phyloP scores from a whole-genome alignment of 148 eudicot species.

The Rhododendron williamsianum region DNA sequence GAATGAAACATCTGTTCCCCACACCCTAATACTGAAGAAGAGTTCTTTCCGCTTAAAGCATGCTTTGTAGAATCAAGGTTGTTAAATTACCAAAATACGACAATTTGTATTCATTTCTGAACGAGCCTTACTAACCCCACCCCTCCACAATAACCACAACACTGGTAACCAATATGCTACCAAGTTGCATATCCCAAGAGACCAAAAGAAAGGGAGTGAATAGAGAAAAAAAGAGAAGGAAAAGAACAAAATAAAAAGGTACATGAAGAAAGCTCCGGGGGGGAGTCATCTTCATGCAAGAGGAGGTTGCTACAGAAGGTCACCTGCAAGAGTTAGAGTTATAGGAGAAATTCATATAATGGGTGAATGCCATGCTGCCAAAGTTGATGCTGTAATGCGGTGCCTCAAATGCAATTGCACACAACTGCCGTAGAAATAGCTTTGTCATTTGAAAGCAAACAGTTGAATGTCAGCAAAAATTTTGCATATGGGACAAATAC shows the following conservation, averaged over 20 bases:
- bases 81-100: not conserved
- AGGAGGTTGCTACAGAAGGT: not conserved
- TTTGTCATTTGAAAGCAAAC: not conserved
- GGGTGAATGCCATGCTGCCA: not conserved
- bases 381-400: not conserved
- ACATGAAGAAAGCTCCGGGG: not conserved
- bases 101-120: not conserved
- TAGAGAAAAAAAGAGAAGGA: not conserved
- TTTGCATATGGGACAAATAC: not conserved
- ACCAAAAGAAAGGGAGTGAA: not conserved
- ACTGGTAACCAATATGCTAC: not conserved
- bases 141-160: not conserved
- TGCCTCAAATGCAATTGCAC: not conserved
- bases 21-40: not conserved
- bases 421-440: not conserved
- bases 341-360: not conserved
- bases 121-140: not conserved
- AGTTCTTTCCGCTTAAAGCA: not conserved
- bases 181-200: not conserved
- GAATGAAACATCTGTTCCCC: not conserved
- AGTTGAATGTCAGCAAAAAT: not conserved
- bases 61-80: not conserved
- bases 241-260: not conserved
- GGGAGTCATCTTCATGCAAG: not conserved
- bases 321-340: not conserved